phyloP scores from a whole-genome alignment of 345 rosid genomes.

The Corymbia maculata region DNA sequence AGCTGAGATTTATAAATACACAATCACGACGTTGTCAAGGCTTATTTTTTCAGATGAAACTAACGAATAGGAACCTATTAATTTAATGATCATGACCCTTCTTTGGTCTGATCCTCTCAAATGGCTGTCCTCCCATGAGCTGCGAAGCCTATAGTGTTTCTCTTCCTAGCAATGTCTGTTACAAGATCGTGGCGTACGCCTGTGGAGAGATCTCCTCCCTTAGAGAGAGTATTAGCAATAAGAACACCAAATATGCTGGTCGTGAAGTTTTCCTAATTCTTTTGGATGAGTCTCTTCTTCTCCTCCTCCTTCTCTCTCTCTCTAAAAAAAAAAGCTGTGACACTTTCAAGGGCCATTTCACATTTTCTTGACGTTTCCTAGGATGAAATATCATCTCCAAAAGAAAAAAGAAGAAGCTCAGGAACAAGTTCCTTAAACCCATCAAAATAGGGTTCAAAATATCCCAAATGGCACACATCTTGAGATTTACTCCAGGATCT shows the following conservation, averaged over 20 bases:
- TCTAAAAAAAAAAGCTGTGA: background rate
- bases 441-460: slow-evolving; percentile 3
- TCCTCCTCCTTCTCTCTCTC: background rate
- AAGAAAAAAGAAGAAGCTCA: background rate
- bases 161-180: background rate
- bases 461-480: background rate
- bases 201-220: background rate
- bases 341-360: background rate
- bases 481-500: background rate
- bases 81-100: background rate
- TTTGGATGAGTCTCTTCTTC: background rate
- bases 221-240: background rate
- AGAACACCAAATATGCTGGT: background rate
- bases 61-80: background rate
- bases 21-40: background rate
- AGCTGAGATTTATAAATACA: background rate
- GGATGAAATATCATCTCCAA: background rate
- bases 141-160: background rate
- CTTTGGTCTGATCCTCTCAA: background rate
- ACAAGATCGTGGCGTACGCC: background rate
- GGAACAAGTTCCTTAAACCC: background rate
- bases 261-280: background rate
- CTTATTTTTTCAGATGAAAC: background rate
- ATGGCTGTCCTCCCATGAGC: background rate
- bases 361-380: slow-evolving; percentile 9